Evolutionary conservation across 2,329 filamentous ascomycete species (phyloP).

Genomic region (Fusarium liriodendri): DNA sequence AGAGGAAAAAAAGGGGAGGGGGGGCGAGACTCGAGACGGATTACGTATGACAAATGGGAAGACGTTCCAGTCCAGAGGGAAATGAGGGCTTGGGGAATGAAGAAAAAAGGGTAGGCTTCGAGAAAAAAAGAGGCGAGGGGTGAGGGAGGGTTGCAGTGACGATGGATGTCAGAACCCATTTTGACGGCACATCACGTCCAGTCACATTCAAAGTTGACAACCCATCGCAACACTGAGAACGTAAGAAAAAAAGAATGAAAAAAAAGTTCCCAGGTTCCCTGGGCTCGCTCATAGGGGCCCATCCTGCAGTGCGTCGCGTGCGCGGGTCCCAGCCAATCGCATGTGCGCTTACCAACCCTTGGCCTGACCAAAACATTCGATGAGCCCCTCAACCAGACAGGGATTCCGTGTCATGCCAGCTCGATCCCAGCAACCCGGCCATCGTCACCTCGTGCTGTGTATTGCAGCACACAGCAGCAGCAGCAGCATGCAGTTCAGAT

Average conservation of each 20-base stretch:
- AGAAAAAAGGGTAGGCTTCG: background rate
- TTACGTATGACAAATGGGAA: conserved; percentile 10
- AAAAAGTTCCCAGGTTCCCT: conserved; percentile 3
- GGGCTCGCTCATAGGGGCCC: background rate
- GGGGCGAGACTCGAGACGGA: conserved; percentile 10
- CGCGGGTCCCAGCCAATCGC: conserved; percentile 22
- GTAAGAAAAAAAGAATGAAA: conserved; percentile 7
- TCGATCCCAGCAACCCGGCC: conserved; percentile 5
- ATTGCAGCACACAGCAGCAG: background rate
- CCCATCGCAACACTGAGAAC: background rate
- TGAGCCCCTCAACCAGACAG: conserved; percentile 23
- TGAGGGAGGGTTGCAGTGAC: background rate
- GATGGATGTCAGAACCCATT: background rate
- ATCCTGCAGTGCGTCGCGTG: conserved; percentile 31
- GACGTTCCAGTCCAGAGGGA: background rate
- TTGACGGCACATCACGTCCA: background rate
- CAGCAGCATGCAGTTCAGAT: background rate
- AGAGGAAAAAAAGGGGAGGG: conserved; percentile 4
- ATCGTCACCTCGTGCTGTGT: background rate
- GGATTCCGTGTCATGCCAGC: conserved; percentile 8
- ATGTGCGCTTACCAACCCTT: conserved; percentile 14
- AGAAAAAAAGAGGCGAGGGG: background rate
- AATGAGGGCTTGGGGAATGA: background rate
- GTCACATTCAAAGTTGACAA: background rate
- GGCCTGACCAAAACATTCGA: conserved; percentile 32